A percentile compares a stretch with the other conserved stretches of the same genome.
phyloP scores from a whole-genome alignment of 805 yeast genomes.

The Nakazawaea anatomiae region DNA sequence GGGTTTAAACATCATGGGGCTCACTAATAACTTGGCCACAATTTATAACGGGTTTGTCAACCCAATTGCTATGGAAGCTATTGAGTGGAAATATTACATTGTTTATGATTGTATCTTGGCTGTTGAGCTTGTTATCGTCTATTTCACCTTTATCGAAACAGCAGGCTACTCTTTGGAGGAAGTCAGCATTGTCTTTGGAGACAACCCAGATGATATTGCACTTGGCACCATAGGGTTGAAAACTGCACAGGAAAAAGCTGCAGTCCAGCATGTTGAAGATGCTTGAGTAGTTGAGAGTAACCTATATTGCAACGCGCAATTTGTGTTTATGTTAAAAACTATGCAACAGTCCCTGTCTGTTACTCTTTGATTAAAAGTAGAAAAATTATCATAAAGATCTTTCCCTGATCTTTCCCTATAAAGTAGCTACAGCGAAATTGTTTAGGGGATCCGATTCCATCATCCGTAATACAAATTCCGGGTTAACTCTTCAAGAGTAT shows the following conservation, averaged over 20 bases:
- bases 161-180: constrained; percentile 32
- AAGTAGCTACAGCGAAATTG: too few species aligned
- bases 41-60: constrained; percentile 27
- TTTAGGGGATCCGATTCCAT: constrained; percentile 5
- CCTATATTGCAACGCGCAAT: too few species aligned
- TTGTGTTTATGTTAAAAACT: too few species aligned
- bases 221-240: background rate
- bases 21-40: constrained; percentile 16
- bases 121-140: constrained; percentile 22
- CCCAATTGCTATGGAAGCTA: constrained; percentile 31
- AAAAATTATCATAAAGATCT: too few species aligned
- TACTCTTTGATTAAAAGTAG: too few species aligned
- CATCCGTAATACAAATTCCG: constrained; percentile 20
- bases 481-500: constrained; percentile 18
- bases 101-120: constrained; percentile 26
- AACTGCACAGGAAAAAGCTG: background rate
- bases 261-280: background rate
- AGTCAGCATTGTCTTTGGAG: constrained; percentile 32
- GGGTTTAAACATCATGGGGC: constrained; percentile 19
- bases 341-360: too few species aligned
- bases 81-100: constrained; percentile 30
- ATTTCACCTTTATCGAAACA: constrained; percentile 31
- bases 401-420: too few species aligned
- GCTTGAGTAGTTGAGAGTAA: background rate
- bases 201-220: constrained; percentile 5